These are phyloP conservation scores for Entomortierella lignicola DNA, from an alignment of 192 early-diverging fungal genomes.

Conservation along the genomic window DNA sequence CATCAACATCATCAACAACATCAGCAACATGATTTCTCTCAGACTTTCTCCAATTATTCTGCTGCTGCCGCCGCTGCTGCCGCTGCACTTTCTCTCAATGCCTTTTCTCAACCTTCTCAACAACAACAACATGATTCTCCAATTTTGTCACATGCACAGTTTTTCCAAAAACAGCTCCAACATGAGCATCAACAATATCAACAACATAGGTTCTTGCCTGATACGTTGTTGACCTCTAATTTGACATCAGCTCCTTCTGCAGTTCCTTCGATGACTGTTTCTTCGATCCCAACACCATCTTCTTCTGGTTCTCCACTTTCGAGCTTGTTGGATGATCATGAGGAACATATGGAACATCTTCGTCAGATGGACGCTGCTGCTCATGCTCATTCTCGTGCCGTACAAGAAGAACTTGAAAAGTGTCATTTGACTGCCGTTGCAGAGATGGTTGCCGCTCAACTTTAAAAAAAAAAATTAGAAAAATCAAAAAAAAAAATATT, in stretches of 20 bases:
- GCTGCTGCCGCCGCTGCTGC: conserved; percentile 5
- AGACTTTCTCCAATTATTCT: conserved; percentile 9
- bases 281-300: conserved; percentile 29
- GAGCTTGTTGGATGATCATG: conserved; percentile 17
- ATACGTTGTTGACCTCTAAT: conserved; percentile 2
- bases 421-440: conserved; percentile 15
- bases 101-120: conserved; percentile 8
- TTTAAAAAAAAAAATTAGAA: background rate
- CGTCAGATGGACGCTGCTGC: too few species aligned
- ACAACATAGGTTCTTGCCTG: conserved; percentile 15
- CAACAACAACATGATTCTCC: conserved; percentile 14
- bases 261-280: conserved; percentile 38
- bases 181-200: conserved; percentile 34
- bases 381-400: background rate
- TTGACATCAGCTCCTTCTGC: conserved; percentile 7
- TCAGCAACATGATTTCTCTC: background rate
- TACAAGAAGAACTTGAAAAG: conserved; percentile 2
- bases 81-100: conserved; percentile 7
- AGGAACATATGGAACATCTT: background rate
- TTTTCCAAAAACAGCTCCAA: conserved; percentile 41
- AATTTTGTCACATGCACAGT: conserved; percentile 10
- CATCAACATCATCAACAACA: conserved; percentile 18
- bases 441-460: conserved; percentile 10
- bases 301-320: background rate
- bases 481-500: background rate